Percentiles rank a stretch among this genome's conserved stretches.
Evolutionary conservation across 2,329 filamentous ascomycete genomes (phyloP).

Genomic region (Arachnomyces sp.): DNA sequence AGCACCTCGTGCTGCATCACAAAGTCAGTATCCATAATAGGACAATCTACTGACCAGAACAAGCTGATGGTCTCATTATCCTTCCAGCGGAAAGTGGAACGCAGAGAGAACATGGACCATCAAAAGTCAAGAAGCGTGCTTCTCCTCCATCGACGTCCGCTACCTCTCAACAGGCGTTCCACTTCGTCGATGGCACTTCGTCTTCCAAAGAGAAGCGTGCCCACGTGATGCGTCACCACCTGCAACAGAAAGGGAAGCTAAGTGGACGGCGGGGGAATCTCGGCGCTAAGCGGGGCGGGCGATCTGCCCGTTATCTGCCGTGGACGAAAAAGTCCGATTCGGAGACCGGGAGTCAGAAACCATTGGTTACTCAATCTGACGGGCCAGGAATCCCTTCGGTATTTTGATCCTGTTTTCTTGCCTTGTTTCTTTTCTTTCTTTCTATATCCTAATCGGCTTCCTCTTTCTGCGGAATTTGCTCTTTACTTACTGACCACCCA

Average conservation of each 20-base stretch:
- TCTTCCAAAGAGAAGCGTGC: constrained; percentile 36
- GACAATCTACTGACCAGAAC: too few species aligned
- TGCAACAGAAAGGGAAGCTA: constrained; percentile 35
- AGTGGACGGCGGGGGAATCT: constrained; percentile 23
- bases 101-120: background rate
- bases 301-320: constrained; percentile 15
- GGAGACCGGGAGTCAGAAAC: too few species aligned
- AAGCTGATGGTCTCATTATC: too few species aligned
- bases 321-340: constrained; percentile 18
- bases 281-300: constrained; percentile 11
- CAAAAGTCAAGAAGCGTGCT: constrained; percentile 21
- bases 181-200: constrained; percentile 34
- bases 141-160: too few species aligned
- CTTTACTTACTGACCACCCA: too few species aligned
- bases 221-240: constrained; percentile 39
- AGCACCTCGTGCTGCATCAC: too few species aligned
- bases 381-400: too few species aligned
- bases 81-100: too few species aligned
- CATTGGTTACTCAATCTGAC: too few species aligned
- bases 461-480: too few species aligned
- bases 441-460: background rate
- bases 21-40: too few species aligned
- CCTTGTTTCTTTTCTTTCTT: background rate
- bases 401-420: too few species aligned
- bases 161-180: constrained; percentile 23